phyloP scores from a whole-genome alignment of 23 red algal genomes.

The Gracilaria gracilis region DNA sequence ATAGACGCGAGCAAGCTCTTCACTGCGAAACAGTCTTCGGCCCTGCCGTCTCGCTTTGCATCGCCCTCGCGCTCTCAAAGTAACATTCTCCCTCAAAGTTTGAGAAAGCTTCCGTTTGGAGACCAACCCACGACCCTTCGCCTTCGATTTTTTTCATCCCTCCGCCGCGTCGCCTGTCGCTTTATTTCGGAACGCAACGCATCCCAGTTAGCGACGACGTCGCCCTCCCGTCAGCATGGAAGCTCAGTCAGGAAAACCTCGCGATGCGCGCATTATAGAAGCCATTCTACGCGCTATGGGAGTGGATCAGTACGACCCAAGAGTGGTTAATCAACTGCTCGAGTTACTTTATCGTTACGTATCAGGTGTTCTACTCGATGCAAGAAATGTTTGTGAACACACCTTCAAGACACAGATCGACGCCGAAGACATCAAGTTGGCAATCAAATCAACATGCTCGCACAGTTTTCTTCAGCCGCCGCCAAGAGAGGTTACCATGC shows the following conservation, averaged over 20 bases:
- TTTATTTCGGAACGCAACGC: too few relatives aligned
- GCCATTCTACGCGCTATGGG: conserved; percentile 86
- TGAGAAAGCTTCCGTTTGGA: too few relatives aligned
- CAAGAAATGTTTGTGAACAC: conserved; percentile 72
- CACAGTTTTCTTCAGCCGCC: conserved; percentile 88
- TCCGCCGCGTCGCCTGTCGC: too few relatives aligned
- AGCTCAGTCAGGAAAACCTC: conserved; percentile 32
- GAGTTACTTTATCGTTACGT: conserved; percentile 96
- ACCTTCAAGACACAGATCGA: conserved; percentile 72
- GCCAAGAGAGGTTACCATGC: conserved; percentile 72
- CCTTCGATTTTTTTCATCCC: too few relatives aligned
- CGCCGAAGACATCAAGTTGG: conserved; percentile 83
- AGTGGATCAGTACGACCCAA: conserved; percentile 83
- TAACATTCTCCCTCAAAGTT: too few relatives aligned
- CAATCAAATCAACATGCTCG: conserved; percentile 63
- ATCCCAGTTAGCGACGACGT: too few relatives aligned
- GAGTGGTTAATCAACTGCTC: conserved; percentile 84
- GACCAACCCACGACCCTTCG: too few relatives aligned
- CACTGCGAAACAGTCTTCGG: too few relatives aligned
- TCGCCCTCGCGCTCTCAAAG: too few relatives aligned
- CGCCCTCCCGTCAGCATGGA: conserved; percentile 2
- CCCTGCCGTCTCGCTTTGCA: too few relatives aligned
- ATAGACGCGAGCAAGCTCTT: too few relatives aligned
- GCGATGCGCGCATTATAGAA: conserved; percentile 82
- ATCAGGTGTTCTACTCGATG: conserved; percentile 67